A percentile compares a stretch with the other conserved stretches of the same genome.
phyloP scores from a whole-genome alignment of 2,329 filamentous ascomycete genomes.

The Thelonectria discophora region DNA sequence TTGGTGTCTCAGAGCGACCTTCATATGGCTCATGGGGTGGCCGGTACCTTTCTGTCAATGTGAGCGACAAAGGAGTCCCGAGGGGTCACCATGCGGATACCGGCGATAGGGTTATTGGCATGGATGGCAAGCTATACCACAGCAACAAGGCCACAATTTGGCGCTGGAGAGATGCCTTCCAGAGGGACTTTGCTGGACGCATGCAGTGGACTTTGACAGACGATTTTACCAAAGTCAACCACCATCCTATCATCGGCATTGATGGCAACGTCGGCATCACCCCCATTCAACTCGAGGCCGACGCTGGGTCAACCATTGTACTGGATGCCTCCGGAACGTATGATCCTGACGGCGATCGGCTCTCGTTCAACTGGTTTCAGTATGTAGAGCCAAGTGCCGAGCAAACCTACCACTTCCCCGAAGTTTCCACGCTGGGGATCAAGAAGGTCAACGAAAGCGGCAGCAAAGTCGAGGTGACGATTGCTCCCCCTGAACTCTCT shows the following conservation, averaged over 20 bases:
- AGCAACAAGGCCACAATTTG: conserved; percentile 51
- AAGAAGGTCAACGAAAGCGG: conserved; percentile 13
- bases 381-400: conserved; percentile 51
- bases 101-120: conserved; percentile 38
- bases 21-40: conserved; percentile 61
- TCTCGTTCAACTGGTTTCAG: conserved; percentile 61
- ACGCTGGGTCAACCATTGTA: conserved; percentile 50
- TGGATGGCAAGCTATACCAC: conserved; percentile 38
- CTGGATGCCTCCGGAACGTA: conserved; percentile 57
- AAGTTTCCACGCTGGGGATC: conserved; percentile 18
- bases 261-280: conserved; percentile 51
- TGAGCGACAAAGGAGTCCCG: conserved; percentile 29
- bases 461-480: conserved; percentile 16
- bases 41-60: conserved; percentile 50
- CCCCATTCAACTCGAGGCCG: conserved; percentile 50
- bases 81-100: conserved; percentile 38
- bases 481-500: conserved; percentile 19
- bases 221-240: conserved; percentile 50
- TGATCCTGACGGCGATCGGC: conserved; percentile 54
- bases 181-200: conserved; percentile 54
- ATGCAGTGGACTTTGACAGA: conserved; percentile 51
- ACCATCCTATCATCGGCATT: conserved; percentile 55
- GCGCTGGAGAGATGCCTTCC: conserved; percentile 53
- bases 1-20: conserved; percentile 56
- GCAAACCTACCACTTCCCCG: conserved; percentile 40